Percentiles rank a stretch among this genome's conserved stretches.
Evolutionary conservation across 2,329 filamentous ascomycete species (phyloP).

Genomic region (Zasmidium cellare): DNA sequence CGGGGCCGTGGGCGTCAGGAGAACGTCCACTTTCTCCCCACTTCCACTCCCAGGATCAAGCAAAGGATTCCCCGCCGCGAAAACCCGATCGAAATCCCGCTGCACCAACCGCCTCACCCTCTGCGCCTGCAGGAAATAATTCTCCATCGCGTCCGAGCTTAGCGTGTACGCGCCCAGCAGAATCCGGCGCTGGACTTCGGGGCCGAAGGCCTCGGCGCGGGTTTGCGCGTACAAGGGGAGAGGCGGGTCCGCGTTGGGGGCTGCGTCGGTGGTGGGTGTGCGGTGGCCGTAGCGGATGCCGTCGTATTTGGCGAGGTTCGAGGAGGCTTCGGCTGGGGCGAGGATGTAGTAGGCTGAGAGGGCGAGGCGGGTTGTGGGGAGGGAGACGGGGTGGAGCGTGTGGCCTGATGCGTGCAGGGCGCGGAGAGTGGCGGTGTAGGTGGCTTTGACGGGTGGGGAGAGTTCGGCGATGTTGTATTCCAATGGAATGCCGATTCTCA

Average conservation of each 20-base stretch:
- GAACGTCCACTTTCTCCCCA: slow-evolving; percentile 73
- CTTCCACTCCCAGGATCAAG: slow-evolving; percentile 32
- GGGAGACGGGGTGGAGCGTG: slow-evolving; percentile 70
- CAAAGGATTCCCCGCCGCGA: slow-evolving; percentile 69
- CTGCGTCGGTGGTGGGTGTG: slow-evolving; percentile 53
- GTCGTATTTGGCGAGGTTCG: slow-evolving; percentile 95
- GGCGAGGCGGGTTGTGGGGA: slow-evolving; percentile 81
- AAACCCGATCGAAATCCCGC: slow-evolving; percentile 80
- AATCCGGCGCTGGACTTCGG: slow-evolving; percentile 83
- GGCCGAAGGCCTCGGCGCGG: slow-evolving; percentile 73
- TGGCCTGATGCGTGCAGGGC: slow-evolving; percentile 66
- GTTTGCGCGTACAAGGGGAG: slow-evolving; percentile 69
- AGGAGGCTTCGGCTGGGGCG: slow-evolving; percentile 90
- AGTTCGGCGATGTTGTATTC: slow-evolving; percentile 92
- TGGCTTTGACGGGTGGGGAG: slow-evolving; percentile 63
- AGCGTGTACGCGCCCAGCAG: slow-evolving; percentile 87
- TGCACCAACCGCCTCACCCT: slow-evolving; percentile 81
- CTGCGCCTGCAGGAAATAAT: slow-evolving; percentile 95
- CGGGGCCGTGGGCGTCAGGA: slow-evolving; percentile 85
- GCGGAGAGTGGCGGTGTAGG: slow-evolving; percentile 67
- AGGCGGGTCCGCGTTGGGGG: slow-evolving; percentile 24
- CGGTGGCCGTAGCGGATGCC: slow-evolving; percentile 85
- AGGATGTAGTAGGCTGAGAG: slow-evolving; percentile 94
- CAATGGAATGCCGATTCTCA: slow-evolving; percentile 59
- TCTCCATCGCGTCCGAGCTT: slow-evolving; percentile 87